These are phyloP conservation scores for Penicillium sp. DNA, from an alignment of 2,329 filamentous ascomycete species.

Conservation along the genomic window DNA sequence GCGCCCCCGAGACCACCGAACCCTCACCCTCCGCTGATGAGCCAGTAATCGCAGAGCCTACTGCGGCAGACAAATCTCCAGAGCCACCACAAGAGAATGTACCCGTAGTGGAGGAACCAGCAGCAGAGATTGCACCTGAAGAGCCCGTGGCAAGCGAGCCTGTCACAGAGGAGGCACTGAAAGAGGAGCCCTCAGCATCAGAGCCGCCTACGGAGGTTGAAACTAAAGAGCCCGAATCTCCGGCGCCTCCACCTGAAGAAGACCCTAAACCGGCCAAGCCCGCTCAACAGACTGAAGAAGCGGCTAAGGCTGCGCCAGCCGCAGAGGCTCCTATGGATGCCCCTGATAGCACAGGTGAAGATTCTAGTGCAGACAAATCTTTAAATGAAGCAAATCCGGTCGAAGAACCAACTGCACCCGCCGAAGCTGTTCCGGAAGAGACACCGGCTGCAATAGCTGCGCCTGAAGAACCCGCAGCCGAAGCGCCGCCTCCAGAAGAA, in stretches of 20 bases:
- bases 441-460: neutral
- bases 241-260: conserved; percentile 19
- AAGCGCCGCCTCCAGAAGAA: neutral
- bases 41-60: neutral
- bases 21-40: conserved; percentile 1
- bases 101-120: neutral
- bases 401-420: neutral
- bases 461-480: conserved; percentile 1
- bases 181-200: conserved; percentile 17
- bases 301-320: conserved; percentile 17
- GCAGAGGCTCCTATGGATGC: conserved; percentile 14
- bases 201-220: conserved; percentile 17
- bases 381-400: neutral
- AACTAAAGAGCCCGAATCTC: conserved; percentile 9
- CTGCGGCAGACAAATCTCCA: neutral
- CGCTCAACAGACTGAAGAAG: conserved; percentile 22
- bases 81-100: neutral
- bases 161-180: conserved; percentile 18
- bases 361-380: neutral
- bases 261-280: conserved; percentile 22
- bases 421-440: conserved; percentile 13
- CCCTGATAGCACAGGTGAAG: conserved; percentile 11
- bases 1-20: neutral
- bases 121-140: neutral
- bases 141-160: conserved; percentile 2